phyloP scores from a whole-genome alignment of 805 yeast species.

The Millerozyma miso region DNA sequence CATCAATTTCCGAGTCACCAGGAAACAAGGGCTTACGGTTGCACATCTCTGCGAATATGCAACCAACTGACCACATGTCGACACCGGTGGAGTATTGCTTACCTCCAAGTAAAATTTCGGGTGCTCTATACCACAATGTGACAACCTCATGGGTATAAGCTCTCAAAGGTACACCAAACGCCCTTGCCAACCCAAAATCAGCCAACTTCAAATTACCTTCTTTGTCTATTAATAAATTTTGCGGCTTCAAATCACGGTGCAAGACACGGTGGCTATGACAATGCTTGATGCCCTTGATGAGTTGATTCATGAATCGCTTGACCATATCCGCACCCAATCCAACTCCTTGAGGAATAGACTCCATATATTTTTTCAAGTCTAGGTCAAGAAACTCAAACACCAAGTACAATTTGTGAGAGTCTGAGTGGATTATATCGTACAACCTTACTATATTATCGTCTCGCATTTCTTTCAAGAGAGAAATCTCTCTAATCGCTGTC shows the following conservation, averaged over 20 bases:
- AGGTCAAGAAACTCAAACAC: conserved; percentile 93
- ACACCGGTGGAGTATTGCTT: conserved; percentile 97
- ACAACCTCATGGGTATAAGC: conserved; percentile 98
- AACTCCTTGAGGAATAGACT: conserved; percentile 83
- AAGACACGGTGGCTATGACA: conserved; percentile 93
- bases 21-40: conserved; percentile 93
- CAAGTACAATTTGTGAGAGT: conserved; percentile 83
- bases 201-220: conserved; percentile 83
- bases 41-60: conserved; percentile 97
- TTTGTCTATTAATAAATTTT: conserved; percentile 87
- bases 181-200: conserved; percentile 92
- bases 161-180: conserved; percentile 94
- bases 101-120: conserved; percentile 93
- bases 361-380: conserved; percentile 96
- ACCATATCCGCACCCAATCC: conserved; percentile 89
- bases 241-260: conserved; percentile 96
- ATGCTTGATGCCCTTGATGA: conserved; percentile 84
- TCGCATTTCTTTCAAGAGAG: conserved; percentile 86
- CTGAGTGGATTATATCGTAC: conserved; percentile 93
- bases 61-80: conserved; percentile 98
- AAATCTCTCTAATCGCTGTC: conserved; percentile 95
- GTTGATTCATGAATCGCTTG: conserved; percentile 87
- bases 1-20: conserved; percentile 97
- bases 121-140: conserved; percentile 96
- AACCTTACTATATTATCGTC: conserved; percentile 91